Evolutionary conservation across 2,329 filamentous ascomycete genomes (phyloP), one percentile per base, ranked within the genome.

Genomic region (Verticillium albo-atrum): DNA sequence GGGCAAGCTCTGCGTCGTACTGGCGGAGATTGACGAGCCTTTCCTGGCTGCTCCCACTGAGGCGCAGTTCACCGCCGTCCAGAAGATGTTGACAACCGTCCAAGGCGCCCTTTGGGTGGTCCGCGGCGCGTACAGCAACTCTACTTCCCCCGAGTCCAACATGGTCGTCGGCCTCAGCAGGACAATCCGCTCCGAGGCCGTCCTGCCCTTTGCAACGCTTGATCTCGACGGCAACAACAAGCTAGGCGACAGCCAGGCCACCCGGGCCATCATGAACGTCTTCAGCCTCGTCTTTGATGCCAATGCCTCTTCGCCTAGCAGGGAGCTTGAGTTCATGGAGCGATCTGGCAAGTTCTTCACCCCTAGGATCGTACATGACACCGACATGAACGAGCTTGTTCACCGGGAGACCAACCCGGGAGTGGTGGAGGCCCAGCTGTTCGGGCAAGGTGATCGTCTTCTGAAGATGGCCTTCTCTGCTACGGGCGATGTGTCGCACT

Each of bases 121-220:
- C 5, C 66, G 68, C 3, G 77, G 76, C 9, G 76, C 75, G 0
- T 77, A 75, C 58, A 67, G 68, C 17, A 69, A 69, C 30, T 71
- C 72, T 4, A 61, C 68, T 12, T 72, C 69, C 61, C 77, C 72
- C 3, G 71, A 76, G 53, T 66, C 73, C 55, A 79, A 79, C 65
- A 76, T 82, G 70, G 69, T 79, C 0, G 72, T 74, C 9, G 79
- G 79, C 30, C 68, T 82, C 3, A 73, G 76, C 60, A 72, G 79
- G 32, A 77, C 75, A 1, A 71, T 81, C 25, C 77, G 79, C 1
- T 80, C 79, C 1, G 79, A 82, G 63, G 75, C 76, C 1, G 72
- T 73, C 26, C 74, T 79, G 54, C 71, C 71, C 14, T 76, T 78
- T 17, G 76, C 77, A 1, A 79, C 75, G 1, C 68, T 82, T 0